phyloP scores from a whole-genome alignment of 306 rosid genomes.

The Glycine tomentella region DNA sequence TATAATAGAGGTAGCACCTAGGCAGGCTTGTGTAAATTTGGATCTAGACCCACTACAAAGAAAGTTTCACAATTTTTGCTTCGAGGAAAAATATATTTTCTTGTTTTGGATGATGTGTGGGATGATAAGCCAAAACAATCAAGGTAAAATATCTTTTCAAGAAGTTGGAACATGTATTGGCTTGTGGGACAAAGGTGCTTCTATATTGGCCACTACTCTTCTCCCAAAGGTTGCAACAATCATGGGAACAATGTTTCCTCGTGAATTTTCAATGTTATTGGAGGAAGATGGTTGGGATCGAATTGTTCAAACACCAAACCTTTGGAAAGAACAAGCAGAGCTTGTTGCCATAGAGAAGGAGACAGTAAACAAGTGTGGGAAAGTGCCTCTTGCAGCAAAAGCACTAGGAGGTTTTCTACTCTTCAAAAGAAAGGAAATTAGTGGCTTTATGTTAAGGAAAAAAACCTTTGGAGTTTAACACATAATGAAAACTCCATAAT shows the following conservation, averaged over 20 bases:
- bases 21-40: neutral
- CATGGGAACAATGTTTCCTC: neutral
- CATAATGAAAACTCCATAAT: neutral
- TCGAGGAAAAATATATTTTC: neutral
- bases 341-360: neutral
- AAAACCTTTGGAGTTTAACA: neutral
- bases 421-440: neutral
- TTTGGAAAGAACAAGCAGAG: neutral
- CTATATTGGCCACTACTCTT: neutral
- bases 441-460: neutral
- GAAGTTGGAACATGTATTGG: neutral
- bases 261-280: neutral
- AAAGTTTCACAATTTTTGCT: neutral
- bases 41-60: neutral
- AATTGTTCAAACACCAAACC: neutral
- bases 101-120: constrained; percentile 8
- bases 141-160: neutral
- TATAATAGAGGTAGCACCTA: neutral
- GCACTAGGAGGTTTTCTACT: neutral
- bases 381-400: neutral
- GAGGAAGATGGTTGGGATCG: neutral
- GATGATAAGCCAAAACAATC: neutral
- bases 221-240: neutral
- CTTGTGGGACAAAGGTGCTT: neutral
- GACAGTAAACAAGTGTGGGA: neutral